These are phyloP conservation scores for Drechmeria coniospora DNA, from an alignment of 2,329 filamentous ascomycete species.

Conservation along the genomic window DNA sequence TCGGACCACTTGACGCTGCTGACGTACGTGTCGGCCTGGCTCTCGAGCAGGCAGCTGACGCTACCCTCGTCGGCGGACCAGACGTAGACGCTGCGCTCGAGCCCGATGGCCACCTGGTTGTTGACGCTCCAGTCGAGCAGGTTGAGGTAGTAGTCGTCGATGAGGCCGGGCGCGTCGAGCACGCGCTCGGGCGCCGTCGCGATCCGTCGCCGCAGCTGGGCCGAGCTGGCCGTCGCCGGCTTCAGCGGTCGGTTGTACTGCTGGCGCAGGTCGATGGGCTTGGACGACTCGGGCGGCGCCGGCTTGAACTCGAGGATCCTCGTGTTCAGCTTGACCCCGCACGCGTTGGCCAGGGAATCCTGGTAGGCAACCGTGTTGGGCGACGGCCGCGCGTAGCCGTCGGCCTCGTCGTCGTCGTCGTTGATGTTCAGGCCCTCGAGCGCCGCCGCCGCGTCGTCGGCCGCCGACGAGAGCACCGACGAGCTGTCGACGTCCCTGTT, in stretches of 20 bases:
- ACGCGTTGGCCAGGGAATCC: slow-evolving; percentile 77
- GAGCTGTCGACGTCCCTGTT: slow-evolving; percentile 57
- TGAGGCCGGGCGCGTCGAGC: slow-evolving; percentile 83
- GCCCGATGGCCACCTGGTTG: slow-evolving; percentile 94
- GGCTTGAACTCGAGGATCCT: slow-evolving; percentile 98
- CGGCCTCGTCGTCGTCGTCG: slow-evolving; percentile 57
- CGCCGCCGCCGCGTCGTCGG: slow-evolving; percentile 65
- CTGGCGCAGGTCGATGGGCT: slow-evolving; percentile 90
- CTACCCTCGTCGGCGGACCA: slow-evolving; percentile 93
- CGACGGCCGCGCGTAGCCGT: slow-evolving; percentile 60
- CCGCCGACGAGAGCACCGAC: slow-evolving; percentile 58
- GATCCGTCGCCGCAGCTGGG: slow-evolving; percentile 81
- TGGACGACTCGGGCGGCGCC: slow-evolving; percentile 91
- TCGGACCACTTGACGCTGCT: slow-evolving; percentile 98
- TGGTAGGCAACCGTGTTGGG: slow-evolving; percentile 85
- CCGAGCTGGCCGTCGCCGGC: slow-evolving; percentile 54
- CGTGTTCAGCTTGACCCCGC: slow-evolving; percentile 83
- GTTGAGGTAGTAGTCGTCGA: slow-evolving; percentile 99
- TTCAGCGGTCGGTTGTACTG: slow-evolving; percentile 97
- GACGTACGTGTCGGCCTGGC: slow-evolving; percentile 79
- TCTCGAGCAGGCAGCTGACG: slow-evolving; percentile 80
- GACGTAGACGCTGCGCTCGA: slow-evolving; percentile 94
- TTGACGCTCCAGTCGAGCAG: slow-evolving; percentile 94
- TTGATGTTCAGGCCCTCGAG: slow-evolving; percentile 64
- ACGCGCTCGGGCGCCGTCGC: slow-evolving; percentile 92